A percentile compares a stretch with the other conserved stretches of the same genome.
phyloP scores from a whole-genome alignment of 2,329 filamentous ascomycete species.

The Sporothrix euskadiensis region DNA sequence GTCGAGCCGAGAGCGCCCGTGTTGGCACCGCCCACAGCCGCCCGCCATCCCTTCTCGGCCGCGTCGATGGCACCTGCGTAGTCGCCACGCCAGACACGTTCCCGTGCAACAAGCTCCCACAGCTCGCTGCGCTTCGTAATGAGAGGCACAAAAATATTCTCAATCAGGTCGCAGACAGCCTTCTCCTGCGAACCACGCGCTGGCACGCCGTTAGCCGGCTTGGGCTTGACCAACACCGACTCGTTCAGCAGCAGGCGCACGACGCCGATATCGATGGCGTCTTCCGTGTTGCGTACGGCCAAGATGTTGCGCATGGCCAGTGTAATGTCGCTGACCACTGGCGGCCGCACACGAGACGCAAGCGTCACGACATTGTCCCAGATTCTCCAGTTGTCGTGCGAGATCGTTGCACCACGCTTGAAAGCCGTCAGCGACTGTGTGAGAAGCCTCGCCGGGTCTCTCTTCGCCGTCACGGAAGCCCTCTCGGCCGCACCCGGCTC shows the following conservation, averaged over 20 bases:
- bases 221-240: conserved; percentile 53
- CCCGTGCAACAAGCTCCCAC: conserved; percentile 71
- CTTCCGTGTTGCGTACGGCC: conserved; percentile 74
- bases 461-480: conserved; percentile 36
- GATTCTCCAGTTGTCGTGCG: conserved; percentile 85
- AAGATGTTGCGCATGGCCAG: conserved; percentile 74
- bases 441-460: conserved; percentile 62
- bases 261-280: conserved; percentile 73
- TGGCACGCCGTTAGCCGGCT: conserved; percentile 42
- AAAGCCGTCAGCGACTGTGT: conserved; percentile 79
- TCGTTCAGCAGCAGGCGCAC: conserved; percentile 72
- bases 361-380: conserved; percentile 97
- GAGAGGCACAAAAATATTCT: conserved; percentile 73
- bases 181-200: conserved; percentile 61
- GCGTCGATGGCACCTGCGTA: conserved; percentile 74
- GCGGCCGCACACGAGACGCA: conserved; percentile 73
- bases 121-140: conserved; percentile 78
- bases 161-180: conserved; percentile 70
- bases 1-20: conserved; percentile 44
- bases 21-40: conserved; percentile 50
- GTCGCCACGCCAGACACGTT: conserved; percentile 72
- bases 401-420: conserved; percentile 80
- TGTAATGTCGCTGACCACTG: conserved; percentile 73
- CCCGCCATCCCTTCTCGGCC: conserved; percentile 87
- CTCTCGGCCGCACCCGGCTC: conserved; percentile 22